Evolutionary conservation across 176 grass and related monocot genomes (phyloP).

Genomic region (Juncus effusus): DNA sequence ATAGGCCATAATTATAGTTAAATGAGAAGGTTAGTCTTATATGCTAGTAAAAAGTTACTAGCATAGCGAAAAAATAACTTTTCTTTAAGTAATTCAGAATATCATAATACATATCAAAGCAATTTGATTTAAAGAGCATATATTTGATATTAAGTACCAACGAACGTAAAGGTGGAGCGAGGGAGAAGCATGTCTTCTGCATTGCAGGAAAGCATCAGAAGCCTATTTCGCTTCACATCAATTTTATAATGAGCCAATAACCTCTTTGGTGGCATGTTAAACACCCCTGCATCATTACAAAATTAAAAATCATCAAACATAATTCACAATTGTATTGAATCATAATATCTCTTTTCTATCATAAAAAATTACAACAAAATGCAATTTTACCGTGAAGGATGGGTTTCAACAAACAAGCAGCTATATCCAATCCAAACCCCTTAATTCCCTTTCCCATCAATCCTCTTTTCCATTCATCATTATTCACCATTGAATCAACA

Average conservation of each 20-base stretch:
- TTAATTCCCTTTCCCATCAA: conserved; percentile 18
- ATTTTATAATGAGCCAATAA: conserved; percentile 92
- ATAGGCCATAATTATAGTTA: background rate
- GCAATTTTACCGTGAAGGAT: conserved; percentile 43
- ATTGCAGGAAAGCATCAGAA: conserved; percentile 79
- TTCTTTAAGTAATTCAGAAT: too few relatives aligned
- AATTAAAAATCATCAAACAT: too few relatives aligned
- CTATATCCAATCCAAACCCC: conserved; percentile 48
- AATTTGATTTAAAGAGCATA: conserved; percentile 1
- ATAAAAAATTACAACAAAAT: background rate
- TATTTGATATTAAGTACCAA: conserved; percentile 32
- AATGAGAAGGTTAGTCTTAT: background rate
- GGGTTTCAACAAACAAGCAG: conserved; percentile 51
- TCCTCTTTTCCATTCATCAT: background rate
- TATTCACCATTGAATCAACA: background rate
- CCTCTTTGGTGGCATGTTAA: conserved; percentile 69
- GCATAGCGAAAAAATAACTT: too few relatives aligned
- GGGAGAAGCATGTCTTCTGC: conserved; percentile 94
- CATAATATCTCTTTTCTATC: too few relatives aligned
- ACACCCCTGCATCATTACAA: conserved; percentile 44
- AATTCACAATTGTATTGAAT: too few relatives aligned
- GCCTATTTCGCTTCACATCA: conserved; percentile 47
- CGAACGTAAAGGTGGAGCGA: conserved; percentile 87
- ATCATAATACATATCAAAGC: background rate
- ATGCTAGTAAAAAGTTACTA: too few relatives aligned